Conservation (phyloP, 2,329 filamentous ascomycete species). For the Claviceps pusilla region DNA sequence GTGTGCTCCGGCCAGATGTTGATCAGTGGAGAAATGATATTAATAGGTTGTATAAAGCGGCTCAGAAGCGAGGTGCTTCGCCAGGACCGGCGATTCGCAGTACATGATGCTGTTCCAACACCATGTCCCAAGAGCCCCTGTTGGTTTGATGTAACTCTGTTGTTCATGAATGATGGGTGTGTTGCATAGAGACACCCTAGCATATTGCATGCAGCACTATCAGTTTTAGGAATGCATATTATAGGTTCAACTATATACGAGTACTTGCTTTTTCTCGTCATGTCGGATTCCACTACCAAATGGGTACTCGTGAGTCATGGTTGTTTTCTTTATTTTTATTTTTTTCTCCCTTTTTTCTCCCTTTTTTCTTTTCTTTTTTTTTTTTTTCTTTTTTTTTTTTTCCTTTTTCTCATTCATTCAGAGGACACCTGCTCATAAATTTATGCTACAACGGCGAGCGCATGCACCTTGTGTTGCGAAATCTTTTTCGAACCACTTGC, state of each 20-base stretch:
- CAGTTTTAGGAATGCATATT: not conserved
- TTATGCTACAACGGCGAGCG: too few relatives aligned
- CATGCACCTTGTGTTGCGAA: too few relatives aligned
- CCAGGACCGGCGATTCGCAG: not conserved
- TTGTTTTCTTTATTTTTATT: too few relatives aligned
- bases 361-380: too few relatives aligned
- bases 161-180: not conserved
- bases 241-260: not conserved
- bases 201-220: not conserved
- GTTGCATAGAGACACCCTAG: not conserved
- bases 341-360: not conserved
- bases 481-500: too few relatives aligned
- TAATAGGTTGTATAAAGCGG: constrained; percentile 42
- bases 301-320: too few relatives aligned
- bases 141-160: not conserved
- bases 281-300: too few relatives aligned
- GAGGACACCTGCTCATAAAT: too few relatives aligned
- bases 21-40: constrained; percentile 48
- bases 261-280: too few relatives aligned
- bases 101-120: not conserved
- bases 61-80: constrained; percentile 13
- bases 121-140: not conserved
- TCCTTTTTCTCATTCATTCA: too few relatives aligned
- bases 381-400: too few relatives aligned
- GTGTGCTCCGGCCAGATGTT: constrained; percentile 40